Evolutionary conservation across 2,329 filamentous ascomycete genomes (phyloP).

Genomic region (Phialophora verrucosa): DNA sequence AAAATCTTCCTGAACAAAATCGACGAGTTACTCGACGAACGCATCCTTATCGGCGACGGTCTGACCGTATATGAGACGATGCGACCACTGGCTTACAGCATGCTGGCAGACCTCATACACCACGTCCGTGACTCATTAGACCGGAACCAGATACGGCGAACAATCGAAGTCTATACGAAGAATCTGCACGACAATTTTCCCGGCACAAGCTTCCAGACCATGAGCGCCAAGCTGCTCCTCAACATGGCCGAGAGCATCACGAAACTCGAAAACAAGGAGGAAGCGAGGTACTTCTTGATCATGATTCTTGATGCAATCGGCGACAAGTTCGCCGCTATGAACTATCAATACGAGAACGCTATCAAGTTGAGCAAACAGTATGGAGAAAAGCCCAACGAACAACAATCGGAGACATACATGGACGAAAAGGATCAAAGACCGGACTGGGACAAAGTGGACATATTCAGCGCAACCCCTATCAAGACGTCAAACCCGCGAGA

Average conservation of each 20-base stretch:
- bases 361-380: conserved; percentile 87
- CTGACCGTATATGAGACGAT: conserved; percentile 97
- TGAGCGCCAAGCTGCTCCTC: conserved; percentile 94
- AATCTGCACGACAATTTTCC: conserved; percentile 96
- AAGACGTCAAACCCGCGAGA: conserved; percentile 92
- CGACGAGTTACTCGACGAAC: conserved; percentile 90
- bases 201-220: conserved; percentile 98
- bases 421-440: conserved; percentile 80
- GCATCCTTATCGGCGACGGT: conserved; percentile 92
- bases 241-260: conserved; percentile 99
- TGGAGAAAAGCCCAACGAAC: conserved; percentile 67
- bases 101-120: conserved; percentile 97
- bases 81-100: conserved; percentile 93
- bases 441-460: conserved; percentile 98
- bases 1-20: conserved; percentile 95
- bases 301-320: conserved; percentile 98
- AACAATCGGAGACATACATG: conserved; percentile 76
- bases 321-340: conserved; percentile 98
- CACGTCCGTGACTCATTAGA: conserved; percentile 89
- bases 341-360: conserved; percentile 90
- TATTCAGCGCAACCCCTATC: conserved; percentile 94
- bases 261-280: conserved; percentile 88
- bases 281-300: conserved; percentile 92
- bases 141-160: conserved; percentile 90
- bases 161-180: conserved; percentile 95